phyloP scores from a whole-genome alignment of 352 stramenopile genomes.

The Aphanomyces stellatus region DNA sequence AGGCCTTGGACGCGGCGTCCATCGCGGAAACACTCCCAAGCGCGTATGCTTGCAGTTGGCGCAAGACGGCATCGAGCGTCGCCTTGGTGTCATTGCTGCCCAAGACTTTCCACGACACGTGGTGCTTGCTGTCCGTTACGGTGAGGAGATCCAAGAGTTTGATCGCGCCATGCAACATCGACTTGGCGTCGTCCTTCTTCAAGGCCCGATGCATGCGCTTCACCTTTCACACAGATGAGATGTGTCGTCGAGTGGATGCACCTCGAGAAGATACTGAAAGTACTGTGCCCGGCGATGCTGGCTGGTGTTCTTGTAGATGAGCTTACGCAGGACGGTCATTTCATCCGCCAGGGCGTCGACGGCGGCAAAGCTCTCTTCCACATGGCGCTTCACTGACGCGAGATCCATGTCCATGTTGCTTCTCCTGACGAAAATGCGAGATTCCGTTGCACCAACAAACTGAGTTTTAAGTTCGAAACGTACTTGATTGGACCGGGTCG shows the following conservation, averaged over 20 bases:
- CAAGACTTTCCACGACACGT: conserved; percentile 70
- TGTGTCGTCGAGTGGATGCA: conserved; percentile 10
- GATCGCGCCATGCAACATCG: conserved; percentile 32
- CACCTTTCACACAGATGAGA: conserved; percentile 25
- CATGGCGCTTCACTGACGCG: neutral
- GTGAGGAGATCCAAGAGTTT: conserved; percentile 39
- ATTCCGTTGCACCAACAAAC: neutral
- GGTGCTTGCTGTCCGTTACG: conserved; percentile 41
- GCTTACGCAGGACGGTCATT: conserved; percentile 53
- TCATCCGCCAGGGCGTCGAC: conserved; percentile 42
- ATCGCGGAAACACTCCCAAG: conserved; percentile 27
- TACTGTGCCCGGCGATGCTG: conserved; percentile 77
- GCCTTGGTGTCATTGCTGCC: conserved; percentile 47
- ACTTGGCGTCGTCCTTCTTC: conserved; percentile 29
- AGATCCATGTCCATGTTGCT: conserved; percentile 13
- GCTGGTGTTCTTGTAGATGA: conserved; percentile 86
- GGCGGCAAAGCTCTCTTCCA: neutral
- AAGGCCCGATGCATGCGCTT: conserved; percentile 54
- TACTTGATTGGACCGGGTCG: neutral
- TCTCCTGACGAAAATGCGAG: neutral
- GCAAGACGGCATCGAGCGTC: conserved; percentile 38
- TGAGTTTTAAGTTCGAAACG: neutral
- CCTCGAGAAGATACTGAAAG: conserved; percentile 69
- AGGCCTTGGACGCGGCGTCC: conserved; percentile 57
- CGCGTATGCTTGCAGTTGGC: conserved; percentile 29